These are phyloP conservation scores for Hypsizygus ulmarius DNA, from an alignment of 1,284 basidiomycete genomes.

Conservation along the genomic window DNA sequence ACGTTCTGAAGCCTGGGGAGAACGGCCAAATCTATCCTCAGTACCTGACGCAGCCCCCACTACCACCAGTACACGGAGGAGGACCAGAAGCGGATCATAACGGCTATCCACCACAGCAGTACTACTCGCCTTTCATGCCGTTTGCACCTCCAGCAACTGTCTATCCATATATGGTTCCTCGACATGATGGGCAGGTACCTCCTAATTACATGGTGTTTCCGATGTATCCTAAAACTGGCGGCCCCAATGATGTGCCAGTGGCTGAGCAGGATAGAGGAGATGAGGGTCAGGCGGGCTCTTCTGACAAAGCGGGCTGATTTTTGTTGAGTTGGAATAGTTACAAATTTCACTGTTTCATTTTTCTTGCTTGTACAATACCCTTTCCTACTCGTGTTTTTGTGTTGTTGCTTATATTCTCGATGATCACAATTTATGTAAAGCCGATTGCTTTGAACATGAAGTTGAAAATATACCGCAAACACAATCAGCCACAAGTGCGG, in stretches of 20 bases:
- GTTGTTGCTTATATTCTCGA: background rate
- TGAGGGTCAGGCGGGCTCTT: constrained; percentile 22
- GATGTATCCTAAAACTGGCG: constrained; percentile 28
- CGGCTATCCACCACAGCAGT: constrained; percentile 43
- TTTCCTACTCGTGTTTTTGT: constrained; percentile 12
- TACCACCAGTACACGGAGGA: constrained; percentile 34
- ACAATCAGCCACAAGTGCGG: too few species aligned
- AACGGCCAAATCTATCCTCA: constrained; percentile 45
- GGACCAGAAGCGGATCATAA: constrained; percentile 47
- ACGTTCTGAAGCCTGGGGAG: constrained; percentile 51
- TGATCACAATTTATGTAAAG: too few species aligned
- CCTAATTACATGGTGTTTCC: constrained; percentile 32
- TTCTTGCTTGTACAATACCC: constrained; percentile 15
- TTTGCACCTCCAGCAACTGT: constrained; percentile 39
- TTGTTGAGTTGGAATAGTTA: constrained; percentile 3
- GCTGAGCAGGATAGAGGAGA: constrained; percentile 16
- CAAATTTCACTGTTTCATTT: constrained; percentile 11
- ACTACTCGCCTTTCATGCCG: constrained; percentile 51
- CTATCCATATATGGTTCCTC: constrained; percentile 49
- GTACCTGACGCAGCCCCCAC: constrained; percentile 44
- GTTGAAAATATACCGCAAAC: too few species aligned
- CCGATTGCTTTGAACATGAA: too few species aligned
- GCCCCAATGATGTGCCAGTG: constrained; percentile 23
- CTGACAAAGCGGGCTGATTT: constrained; percentile 23
- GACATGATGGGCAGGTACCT: constrained; percentile 30